Conservation (phyloP, 2,329 filamentous ascomycete genomes). For the Xylaria polymorpha region DNA sequence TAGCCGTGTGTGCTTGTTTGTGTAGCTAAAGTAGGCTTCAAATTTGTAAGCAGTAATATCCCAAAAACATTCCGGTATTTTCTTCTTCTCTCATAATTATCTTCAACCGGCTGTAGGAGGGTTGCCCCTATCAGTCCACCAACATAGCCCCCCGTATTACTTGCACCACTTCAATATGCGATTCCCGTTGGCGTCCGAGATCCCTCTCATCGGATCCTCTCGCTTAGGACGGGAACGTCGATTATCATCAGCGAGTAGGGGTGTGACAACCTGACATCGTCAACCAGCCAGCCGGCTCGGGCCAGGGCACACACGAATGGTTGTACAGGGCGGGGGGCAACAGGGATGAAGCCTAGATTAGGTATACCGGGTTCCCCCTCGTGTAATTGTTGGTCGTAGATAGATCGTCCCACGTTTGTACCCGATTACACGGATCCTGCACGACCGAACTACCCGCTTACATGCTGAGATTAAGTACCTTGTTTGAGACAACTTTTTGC, state of each 20-base stretch:
- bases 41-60: background rate
- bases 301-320: background rate
- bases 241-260: background rate
- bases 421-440: background rate
- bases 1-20: too few species aligned
- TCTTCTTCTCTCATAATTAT: too few species aligned
- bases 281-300: background rate
- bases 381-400: background rate
- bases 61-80: background rate
- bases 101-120: background rate
- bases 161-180: background rate
- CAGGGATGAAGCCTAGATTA: background rate
- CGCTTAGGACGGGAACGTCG: background rate
- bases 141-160: background rate
- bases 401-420: background rate
- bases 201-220: background rate
- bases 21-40: background rate
- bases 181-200: background rate
- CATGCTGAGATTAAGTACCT: background rate
- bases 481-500: background rate
- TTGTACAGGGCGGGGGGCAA: background rate
- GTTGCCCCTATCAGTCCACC: background rate
- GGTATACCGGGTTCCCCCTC: background rate
- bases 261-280: background rate
- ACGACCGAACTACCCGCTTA: constrained; percentile 4